Base-by-base conservation (phyloP, 1,284 basidiomycete genomes). In the Calocybe gambosa region DNA sequence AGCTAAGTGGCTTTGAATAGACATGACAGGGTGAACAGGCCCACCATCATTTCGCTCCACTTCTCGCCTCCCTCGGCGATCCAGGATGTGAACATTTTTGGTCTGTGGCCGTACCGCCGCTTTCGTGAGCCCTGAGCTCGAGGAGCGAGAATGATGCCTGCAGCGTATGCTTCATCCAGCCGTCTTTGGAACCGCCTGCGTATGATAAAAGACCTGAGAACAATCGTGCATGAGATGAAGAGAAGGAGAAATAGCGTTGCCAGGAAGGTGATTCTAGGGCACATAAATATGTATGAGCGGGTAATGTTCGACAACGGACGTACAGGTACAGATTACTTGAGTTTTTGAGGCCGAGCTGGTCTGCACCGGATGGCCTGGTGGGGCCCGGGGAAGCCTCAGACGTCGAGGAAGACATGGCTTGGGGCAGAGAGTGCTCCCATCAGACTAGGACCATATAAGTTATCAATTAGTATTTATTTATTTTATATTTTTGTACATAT, bases 241-340 rank as follows among this genome's bases (percentile, higher is more conserved):
- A 86, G 68, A 44, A 86, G 73, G 39, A 85, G 68, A 54, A 83
- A 70, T 26, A 85, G 72, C 0, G 82, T 83, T 19, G 82, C 81
- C 31, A 85, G 74, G 58, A 85, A 85, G 0, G 82, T 85, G 60
- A 83, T 78, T 20, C 82, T 85, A 56, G 33, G 15, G 26, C n/a
- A n/a, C n/a, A n/a, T n/a, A n/a, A n/a, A 39, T 21, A 25, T n/a
- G 3, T 3, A 34, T 23, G 6, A 38, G 29, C 19, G 18, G 12
- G 9, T 18, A 20, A 23, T 34, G 19, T 21, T 6, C 33, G 20
- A 25, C 4, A 13, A 13, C 5, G 9, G 28, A 62, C 64, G 41
- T 47, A 68, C 65, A 69, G 61, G 49, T 69, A 68, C 33, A 69
- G 65, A 49, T 66, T 67, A 55, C 63, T 64, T 23, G 66, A 59